These are phyloP conservation scores for Gamsiella multidivaricata DNA, from an alignment of 192 early-diverging fungal genomes.

Conservation along the genomic window DNA sequence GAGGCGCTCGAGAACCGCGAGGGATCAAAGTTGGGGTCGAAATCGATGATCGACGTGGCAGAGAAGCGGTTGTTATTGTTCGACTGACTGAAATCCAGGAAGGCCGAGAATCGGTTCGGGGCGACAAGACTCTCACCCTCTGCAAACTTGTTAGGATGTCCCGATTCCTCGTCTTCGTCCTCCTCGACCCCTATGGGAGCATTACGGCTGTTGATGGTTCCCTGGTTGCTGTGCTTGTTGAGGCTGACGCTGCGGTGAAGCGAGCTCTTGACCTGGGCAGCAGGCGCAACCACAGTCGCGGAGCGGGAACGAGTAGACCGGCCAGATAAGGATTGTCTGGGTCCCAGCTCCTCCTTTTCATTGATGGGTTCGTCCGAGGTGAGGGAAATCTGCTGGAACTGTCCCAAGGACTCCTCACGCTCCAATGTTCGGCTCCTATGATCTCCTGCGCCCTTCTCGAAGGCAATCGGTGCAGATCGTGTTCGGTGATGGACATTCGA, in stretches of 20 bases:
- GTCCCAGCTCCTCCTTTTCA: conserved; percentile 10
- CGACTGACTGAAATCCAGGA: conserved; percentile 24
- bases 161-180: conserved; percentile 11
- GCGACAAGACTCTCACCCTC: conserved; percentile 34
- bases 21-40: conserved; percentile 29
- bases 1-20: conserved; percentile 32
- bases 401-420: conserved; percentile 42
- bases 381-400: conserved; percentile 51
- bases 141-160: neutral
- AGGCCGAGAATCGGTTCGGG: conserved; percentile 40
- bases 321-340: conserved; percentile 11
- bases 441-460: conserved; percentile 38
- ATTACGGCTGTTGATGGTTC: conserved; percentile 17
- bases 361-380: conserved; percentile 24
- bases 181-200: neutral
- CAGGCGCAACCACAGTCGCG: conserved; percentile 2
- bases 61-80: conserved; percentile 28
- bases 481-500: conserved; percentile 38
- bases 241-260: conserved; percentile 44
- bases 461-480: conserved; percentile 39
- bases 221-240: conserved; percentile 20
- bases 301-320: conserved; percentile 2
- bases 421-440: conserved; percentile 40
- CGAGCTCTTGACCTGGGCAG: conserved; percentile 24
- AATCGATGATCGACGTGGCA: conserved; percentile 2